Evolutionary conservation across 768 basidiomycete genomes (phyloP), one percentile per base, ranked within the genome.

Genomic region (Rhizopogon roseolus): DNA sequence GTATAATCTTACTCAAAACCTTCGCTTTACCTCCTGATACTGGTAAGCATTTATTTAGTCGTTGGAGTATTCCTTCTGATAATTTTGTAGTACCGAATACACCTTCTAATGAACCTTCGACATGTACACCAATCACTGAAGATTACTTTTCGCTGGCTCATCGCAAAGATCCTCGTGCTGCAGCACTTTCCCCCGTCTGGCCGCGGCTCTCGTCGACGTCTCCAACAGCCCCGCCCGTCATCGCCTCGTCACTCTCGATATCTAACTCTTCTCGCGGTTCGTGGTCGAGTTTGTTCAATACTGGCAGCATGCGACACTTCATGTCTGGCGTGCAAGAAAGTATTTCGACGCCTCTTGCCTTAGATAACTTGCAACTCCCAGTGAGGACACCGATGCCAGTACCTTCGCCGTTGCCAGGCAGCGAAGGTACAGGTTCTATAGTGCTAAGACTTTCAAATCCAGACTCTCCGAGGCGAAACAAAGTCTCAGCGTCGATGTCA

Each of bases 241-340:
- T 76, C 2, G 61, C 17, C 7, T 67, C 77, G 0, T 74, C 78
- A 0, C 60, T 80, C 39, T 71, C 77, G 42, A 72, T 81, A 0
- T 84, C 85, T 0, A 78, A 70, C 43, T 83, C 87, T 3, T 90
- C 90, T 2, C 77, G 83, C 41, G 88, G 83, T 8, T 90, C 90
- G 0, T 92, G 90, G 90, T 86, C 88, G 0, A 90, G 83, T 61
- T 63, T 92, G 10, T 88, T 90, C 64, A 85, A 82, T 55, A 72
- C 86, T 1, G 81, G 80, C 16, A 79, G 75, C 41, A 73, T 90
- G 69, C 76, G 85, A 27, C 85, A 89, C 53, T 81, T 91, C 54
- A 82, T 90, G 59, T 74, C 75, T 10, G 81, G 84, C 32, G 73
- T 82, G 28, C 79, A 81, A 34, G 84, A 81, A 57, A 72, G 76